Base-by-base conservation (phyloP, 345 rosid genomes). In the Lepidium sativum region DNA sequence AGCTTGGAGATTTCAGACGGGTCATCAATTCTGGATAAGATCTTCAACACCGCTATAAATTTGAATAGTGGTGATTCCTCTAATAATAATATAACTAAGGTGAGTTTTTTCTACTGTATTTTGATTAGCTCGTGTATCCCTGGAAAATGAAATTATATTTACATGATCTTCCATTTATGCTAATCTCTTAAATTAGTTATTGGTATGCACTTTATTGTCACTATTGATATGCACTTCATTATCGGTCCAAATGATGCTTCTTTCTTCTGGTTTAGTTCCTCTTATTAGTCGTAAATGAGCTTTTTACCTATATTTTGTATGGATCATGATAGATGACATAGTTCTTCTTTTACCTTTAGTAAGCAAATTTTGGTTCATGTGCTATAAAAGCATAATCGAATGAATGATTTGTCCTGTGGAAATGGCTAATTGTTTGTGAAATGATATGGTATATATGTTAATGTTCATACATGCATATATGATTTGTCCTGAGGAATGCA, bases 1-100 rank as follows among this genome's bases (percentile, higher is more conserved):
- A 56, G 68, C 68, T 55, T 55, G 43, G 82, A 68, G 35, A 79
- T 53, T 61, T 66, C 85, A 16, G 75, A 73, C 49, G 75, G 86
- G 58, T 70, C 83, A 65, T 82, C 97, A 65, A 80, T 91, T 72
- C 85, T 94, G 43, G 95, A 91, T 69, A 88, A 84, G 79, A 74
- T 85, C 58, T 91, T 94, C 67, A 77, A 83, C 69, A 80, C 80
- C 50, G 83, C 83, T 41, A 69, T 78, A 57, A 77, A 84, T 49
- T 63, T 77, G 69, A 79, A 79, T 65, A 80, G 42, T 69, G 76
- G 75, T 41, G 84, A 67, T 66, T 62, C 88, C 54, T 63, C 85
- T 54, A 55, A 51, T 47, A 34, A 84, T 54, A 55, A 51, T 47
- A 34, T 79, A 43, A 33, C 56, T 54, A 78, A 76, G 96, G 96